Evolutionary conservation across 2,329 filamentous ascomycete species (phyloP), one percentile per base, ranked within the genome.

Genomic region (Colletotrichum navitas): DNA sequence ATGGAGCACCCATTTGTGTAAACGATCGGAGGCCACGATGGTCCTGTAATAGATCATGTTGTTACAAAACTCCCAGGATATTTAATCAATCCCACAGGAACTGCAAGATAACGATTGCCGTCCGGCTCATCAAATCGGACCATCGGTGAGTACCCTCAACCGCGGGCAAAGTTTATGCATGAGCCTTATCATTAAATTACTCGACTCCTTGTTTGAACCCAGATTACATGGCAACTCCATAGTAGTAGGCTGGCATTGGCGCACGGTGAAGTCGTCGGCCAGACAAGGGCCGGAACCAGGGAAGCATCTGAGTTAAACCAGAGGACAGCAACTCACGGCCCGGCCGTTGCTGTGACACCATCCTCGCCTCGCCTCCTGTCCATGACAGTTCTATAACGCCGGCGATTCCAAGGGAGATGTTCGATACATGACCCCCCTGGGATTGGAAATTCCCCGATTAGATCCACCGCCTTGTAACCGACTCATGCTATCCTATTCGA

Each of bases 401-500:
- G 1, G 24, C 56, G 56, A 67, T 62, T 21, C 45, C 21, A 32
- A 24, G 64, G 68, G 64, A 67, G 36, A 58, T 29, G 47, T 34
- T 71, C 68, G 68, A 71, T 68, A 64, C 47, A 39, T 32, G 26
- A 51, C 26, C 51, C 43, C 43, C 5, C 12, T 54, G 51, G 67
- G 49, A 68, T 59, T 45, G 14, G 63, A 59, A 71, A 71, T 68
- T 68, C 64, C 68, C 68, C 68, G 64, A 68, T 26, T 34, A n/a
- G 58, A 51, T 63, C 68, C 68, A 68, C 64, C 5, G 16, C n/a
- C 32, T 36, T 21, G 32, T 51, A 24, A n/a, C 45, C 52, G n/a
- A 45, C 66, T 36, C 26, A 36, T 39, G 29, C 49, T 43, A 26
- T 54, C 24, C 24, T 66, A 26, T 32, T 41, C 7, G 26, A 41